Evolutionary conservation across 495 filamentous ascomycete genomes (phyloP), one percentile per base, ranked within the genome.

Genomic region (Ramalina intermedia): DNA sequence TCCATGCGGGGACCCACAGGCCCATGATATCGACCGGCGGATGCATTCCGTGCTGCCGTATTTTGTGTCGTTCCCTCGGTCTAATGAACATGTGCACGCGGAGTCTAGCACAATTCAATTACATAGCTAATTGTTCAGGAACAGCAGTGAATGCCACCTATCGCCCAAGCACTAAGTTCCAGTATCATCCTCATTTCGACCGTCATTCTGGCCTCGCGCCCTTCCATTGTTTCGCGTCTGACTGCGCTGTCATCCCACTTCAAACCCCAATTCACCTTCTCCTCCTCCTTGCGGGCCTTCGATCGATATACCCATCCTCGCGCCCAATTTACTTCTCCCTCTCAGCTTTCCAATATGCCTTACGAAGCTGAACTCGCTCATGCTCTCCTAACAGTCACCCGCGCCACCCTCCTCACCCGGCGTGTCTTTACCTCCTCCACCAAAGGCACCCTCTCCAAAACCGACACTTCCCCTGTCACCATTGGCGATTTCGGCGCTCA

Each of bases 401-500:
- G 93, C 48, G 91, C 91, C 17, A 72, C 80, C 24, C 69, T 89
- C 53, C 79, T 96, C 50, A 96, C 91, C 47, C 87, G 94, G 70
- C 79, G 78, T 53, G 89, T 96, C 64, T 96, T 93, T 75, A 79
- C 85, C 67, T 81, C 86, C 49, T 85, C 82, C 61, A 80, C 87
- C 55, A 96, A 96, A 69, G 88, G 89, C 50, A 94, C 91, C 47
- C 72, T 93, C 33, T 85, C 82, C 57, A 99, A 96, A 71, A 81
- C 84, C 63, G 93, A 98, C 69, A 81, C 80, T 55, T 96, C 93
- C 21, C 91, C 93, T 52, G 91, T 98, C 55, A 98, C 91, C 27
- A 88, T 96, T 54, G 91, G 88, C 61, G 91, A 98, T 69, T 96
- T 94, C 60, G 93, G 93, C 56, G 91, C 93, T 47, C 91, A 98